Evolutionary conservation across 495 filamentous ascomycete genomes (phyloP).

Genomic region (Aspergillus asperescens): DNA sequence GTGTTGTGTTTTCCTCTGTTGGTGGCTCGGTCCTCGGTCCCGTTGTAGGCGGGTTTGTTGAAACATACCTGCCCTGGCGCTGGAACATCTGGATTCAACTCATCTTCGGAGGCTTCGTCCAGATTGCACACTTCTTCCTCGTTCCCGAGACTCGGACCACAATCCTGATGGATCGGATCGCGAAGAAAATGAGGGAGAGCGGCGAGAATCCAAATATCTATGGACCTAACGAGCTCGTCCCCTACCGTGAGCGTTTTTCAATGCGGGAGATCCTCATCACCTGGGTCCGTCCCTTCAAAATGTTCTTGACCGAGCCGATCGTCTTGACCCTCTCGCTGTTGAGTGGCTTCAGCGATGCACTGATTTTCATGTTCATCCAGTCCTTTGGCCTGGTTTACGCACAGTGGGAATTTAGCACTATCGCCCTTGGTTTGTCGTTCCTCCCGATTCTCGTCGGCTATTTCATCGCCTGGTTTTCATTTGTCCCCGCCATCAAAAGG

Average conservation of each 20-base stretch:
- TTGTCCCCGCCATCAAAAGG: slow-evolving; percentile 49
- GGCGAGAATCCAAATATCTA: slow-evolving; percentile 53
- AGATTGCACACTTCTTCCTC: slow-evolving; percentile 46
- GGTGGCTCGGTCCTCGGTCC: slow-evolving; percentile 58
- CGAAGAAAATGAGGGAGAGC: slow-evolving; percentile 48
- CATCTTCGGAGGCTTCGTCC: slow-evolving; percentile 54
- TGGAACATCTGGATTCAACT: slow-evolving; percentile 58
- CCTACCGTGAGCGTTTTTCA: slow-evolving; percentile 55
- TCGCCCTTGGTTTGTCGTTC: slow-evolving; percentile 51
- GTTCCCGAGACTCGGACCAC: slow-evolving; percentile 57
- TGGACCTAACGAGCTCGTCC: slow-evolving; percentile 57
- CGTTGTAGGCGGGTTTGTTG: slow-evolving; percentile 55
- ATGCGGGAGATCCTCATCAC: slow-evolving; percentile 49
- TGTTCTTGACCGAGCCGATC: slow-evolving; percentile 59
- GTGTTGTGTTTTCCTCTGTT: slow-evolving; percentile 60
- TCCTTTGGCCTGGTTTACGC: slow-evolving; percentile 54
- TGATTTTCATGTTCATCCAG: slow-evolving; percentile 65
- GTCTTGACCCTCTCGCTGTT: slow-evolving; percentile 53
- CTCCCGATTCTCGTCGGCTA: slow-evolving; percentile 57
- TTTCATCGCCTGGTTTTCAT: slow-evolving; percentile 51
- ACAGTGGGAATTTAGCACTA: slow-evolving; percentile 52
- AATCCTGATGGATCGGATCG: slow-evolving; percentile 55
- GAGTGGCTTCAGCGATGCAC: slow-evolving; percentile 57
- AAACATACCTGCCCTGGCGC: slow-evolving; percentile 46
- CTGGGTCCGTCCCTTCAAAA: slow-evolving; percentile 56